Evolutionary conservation across 2,329 filamentous ascomycete species (phyloP), one percentile per base, ranked within the genome.

Genomic region (Dothideomycetes sp.): DNA sequence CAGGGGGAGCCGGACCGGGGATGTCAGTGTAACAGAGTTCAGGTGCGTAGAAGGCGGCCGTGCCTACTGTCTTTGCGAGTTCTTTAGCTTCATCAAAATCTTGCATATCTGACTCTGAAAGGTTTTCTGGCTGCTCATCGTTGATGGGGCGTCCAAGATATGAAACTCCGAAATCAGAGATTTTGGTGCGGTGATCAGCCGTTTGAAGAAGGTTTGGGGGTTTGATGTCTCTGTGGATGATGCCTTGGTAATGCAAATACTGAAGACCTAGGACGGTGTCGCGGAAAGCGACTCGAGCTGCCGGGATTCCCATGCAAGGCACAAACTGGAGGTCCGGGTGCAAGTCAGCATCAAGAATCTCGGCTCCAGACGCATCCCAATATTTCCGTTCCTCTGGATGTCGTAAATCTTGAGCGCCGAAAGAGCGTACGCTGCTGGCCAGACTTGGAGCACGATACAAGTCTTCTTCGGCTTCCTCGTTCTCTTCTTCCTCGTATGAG

Each of bases 131-230:
- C 25, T 78, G 74, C 52, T 93, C 85, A 33, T 94, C 85, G 27
- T 84, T 75, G 44, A 88, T 83, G 1, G 86, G 86, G 36, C 86
- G 79, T 19, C 91, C 91, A 47, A 98, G 85, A 61, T 96, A 98
- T 1, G 91, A 98, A 1, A 98, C 91, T 22, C 91, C 91, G 65
- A 98, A 98, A 57, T 98, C 91, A 4, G 91, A 96, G 46, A 98
- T 98, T 69, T 98, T 98, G 55, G 95, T 85, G 11, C 82, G 79
- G 51, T 88, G 80, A 48, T 87, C 82, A 52, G 69, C 79, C 36
- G 86, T 93, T 68, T 89, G 87, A 5, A 98, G 70, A 5, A 98
- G 71, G 58, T 96, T 96, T 25, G 89, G 88, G 13, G 68, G 68
- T 36, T 78, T 76, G 58, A 61, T 61, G 44, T 61, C 58, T 9